These are phyloP conservation scores for Multifurca ochricompacta DNA, from an alignment of 768 basidiomycete genomes.

Conservation along the genomic window DNA sequence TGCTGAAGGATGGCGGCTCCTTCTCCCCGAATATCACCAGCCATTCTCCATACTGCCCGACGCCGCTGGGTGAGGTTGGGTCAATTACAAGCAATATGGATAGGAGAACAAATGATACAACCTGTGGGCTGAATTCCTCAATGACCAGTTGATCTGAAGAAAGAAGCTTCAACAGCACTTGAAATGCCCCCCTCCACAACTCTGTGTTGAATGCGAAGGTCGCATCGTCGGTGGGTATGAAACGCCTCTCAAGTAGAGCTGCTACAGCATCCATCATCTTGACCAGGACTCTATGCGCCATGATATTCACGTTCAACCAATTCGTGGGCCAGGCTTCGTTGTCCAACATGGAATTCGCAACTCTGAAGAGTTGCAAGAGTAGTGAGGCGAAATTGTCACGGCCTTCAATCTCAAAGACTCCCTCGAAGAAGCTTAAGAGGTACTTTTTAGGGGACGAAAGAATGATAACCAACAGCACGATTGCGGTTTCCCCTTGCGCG, in stretches of 20 bases:
- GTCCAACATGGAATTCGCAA: slow-evolving; percentile 70
- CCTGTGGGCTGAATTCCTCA: slow-evolving; percentile 93
- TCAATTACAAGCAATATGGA: not conserved
- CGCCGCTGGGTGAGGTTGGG: slow-evolving; percentile 54
- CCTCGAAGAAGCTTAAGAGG: slow-evolving; percentile 70
- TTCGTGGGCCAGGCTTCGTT: slow-evolving; percentile 84
- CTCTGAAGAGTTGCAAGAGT: slow-evolving; percentile 72
- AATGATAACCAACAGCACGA: slow-evolving; percentile 76
- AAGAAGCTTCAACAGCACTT: slow-evolving; percentile 75
- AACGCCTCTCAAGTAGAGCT: slow-evolving; percentile 67
- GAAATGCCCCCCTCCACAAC: slow-evolving; percentile 77
- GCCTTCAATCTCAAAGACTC: slow-evolving; percentile 83
- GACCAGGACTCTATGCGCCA: slow-evolving; percentile 81
- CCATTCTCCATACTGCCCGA: slow-evolving; percentile 92
- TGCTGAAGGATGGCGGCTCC: slow-evolving; percentile 72
- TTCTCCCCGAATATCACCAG: slow-evolving; percentile 90
- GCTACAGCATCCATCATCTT: slow-evolving; percentile 83
- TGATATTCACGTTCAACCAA: slow-evolving; percentile 88
- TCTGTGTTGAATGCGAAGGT: slow-evolving; percentile 61
- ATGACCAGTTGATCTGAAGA: slow-evolving; percentile 89
- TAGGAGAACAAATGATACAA: slow-evolving; percentile 25
- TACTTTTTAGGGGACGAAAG: slow-evolving; percentile 72
- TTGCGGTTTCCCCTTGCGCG: slow-evolving; percentile 76
- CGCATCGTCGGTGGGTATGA: slow-evolving; percentile 62
- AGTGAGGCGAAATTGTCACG: slow-evolving; percentile 65